These are phyloP conservation scores for Rhamnella rubrinervis DNA, from an alignment of 331 rosid genomes.

Conservation along the genomic window DNA sequence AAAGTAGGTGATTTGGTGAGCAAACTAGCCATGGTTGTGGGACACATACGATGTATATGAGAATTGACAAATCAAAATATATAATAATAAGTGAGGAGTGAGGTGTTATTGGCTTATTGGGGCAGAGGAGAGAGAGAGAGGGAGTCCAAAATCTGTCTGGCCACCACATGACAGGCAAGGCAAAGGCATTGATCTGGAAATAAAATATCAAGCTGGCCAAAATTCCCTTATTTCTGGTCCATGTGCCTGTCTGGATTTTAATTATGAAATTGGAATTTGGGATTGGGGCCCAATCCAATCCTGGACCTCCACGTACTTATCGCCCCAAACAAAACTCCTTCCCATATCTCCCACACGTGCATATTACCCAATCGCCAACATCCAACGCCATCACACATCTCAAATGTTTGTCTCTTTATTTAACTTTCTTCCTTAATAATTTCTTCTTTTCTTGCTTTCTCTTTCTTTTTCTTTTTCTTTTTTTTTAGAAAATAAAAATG, in stretches of 20 bases:
- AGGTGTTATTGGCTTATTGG: neutral
- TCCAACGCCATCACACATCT: too few relatives aligned
- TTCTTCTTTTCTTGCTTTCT: too few relatives aligned
- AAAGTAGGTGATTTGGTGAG: too few relatives aligned
- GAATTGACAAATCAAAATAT: too few relatives aligned
- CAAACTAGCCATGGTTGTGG: too few relatives aligned
- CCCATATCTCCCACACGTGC: constrained; percentile 1
- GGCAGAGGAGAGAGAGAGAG: neutral
- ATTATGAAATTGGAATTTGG: neutral
- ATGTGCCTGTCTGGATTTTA: neutral
- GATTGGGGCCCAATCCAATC: neutral
- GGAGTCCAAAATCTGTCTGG: neutral
- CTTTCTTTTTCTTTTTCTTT: too few relatives aligned
- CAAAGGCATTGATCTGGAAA: neutral
- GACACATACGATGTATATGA: too few relatives aligned
- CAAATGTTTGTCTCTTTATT: too few relatives aligned
- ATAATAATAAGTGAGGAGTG: too few relatives aligned
- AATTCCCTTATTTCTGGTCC: neutral
- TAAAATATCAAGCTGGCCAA: neutral
- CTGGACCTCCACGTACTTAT: neutral
- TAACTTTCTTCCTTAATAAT: too few relatives aligned
- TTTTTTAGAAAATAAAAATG: too few relatives aligned
- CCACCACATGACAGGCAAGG: neutral
- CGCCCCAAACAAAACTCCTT: neutral
- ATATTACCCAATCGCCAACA: too few relatives aligned